Conservation (phyloP, 768 basidiomycete species). For the Xerocomellus intermedius region DNA sequence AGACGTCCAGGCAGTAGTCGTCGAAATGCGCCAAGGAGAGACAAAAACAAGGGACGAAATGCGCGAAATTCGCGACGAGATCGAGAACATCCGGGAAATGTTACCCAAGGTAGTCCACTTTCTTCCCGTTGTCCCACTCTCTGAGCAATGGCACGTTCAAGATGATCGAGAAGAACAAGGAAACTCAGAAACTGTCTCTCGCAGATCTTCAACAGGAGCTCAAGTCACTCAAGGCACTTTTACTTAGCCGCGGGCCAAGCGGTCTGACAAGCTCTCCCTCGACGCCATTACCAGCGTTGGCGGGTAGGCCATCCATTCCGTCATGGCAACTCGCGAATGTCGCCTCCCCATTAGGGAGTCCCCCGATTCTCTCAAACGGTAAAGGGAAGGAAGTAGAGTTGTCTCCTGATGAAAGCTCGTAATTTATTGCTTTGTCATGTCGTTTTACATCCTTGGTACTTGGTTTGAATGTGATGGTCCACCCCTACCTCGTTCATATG, state of each 20-base stretch:
- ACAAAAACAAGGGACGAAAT: conserved; percentile 80
- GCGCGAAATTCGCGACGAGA: conserved; percentile 87
- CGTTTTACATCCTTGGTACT: background rate
- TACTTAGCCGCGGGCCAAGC: conserved; percentile 69
- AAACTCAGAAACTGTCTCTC: conserved; percentile 78
- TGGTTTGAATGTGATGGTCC: background rate
- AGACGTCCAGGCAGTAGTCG: conserved; percentile 70
- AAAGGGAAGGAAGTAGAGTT: conserved; percentile 60
- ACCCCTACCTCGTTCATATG: background rate
- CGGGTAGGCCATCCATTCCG: conserved; percentile 75
- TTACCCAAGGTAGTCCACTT: conserved; percentile 73
- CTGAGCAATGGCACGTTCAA: conserved; percentile 30
- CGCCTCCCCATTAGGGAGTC: conserved; percentile 18
- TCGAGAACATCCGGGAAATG: conserved; percentile 88
- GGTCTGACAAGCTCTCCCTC: conserved; percentile 46
- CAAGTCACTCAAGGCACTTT: conserved; percentile 87
- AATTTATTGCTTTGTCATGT: conserved; percentile 9
- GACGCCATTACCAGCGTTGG: conserved; percentile 47
- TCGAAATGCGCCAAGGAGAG: conserved; percentile 77
- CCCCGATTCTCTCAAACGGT: conserved; percentile 34
- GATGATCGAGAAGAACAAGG: conserved; percentile 95
- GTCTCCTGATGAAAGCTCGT: conserved; percentile 16
- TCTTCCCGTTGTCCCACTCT: background rate
- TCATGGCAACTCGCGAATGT: conserved; percentile 80
- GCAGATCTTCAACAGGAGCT: conserved; percentile 90